A percentile compares a stretch with the other conserved stretches of the same genome.
Conservation (phyloP, 2,329 filamentous ascomycete genomes). For the Alternaria panax region DNA sequence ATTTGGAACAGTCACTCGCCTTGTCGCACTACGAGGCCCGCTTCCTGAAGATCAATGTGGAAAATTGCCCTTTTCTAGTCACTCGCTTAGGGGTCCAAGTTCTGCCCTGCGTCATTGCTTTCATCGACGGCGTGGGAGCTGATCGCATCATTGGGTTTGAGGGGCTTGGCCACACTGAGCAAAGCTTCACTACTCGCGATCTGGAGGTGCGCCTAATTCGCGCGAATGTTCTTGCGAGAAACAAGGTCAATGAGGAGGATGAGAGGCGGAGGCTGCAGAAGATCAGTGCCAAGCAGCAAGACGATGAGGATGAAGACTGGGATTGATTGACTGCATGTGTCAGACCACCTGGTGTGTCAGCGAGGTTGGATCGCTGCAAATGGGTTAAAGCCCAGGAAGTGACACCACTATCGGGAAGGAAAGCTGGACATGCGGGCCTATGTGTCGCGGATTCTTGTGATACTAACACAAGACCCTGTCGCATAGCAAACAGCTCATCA, state of each 20-base stretch:
- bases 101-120: constrained; percentile 65
- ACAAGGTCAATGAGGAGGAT: constrained; percentile 59
- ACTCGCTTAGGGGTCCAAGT: constrained; percentile 65
- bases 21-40: constrained; percentile 66
- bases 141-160: constrained; percentile 68
- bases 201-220: constrained; percentile 61
- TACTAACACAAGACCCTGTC: neutral
- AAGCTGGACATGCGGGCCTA: neutral
- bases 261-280: constrained; percentile 37
- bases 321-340: constrained; percentile 42
- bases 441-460: neutral
- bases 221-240: constrained; percentile 60
- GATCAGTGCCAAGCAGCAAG: constrained; percentile 42
- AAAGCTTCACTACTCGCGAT: constrained; percentile 63
- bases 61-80: constrained; percentile 66
- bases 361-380: neutral
- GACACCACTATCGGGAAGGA: neutral
- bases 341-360: neutral
- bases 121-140: constrained; percentile 62
- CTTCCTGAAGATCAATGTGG: constrained; percentile 65
- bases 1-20: constrained; percentile 53
- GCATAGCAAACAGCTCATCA: neutral
- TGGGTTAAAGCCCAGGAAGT: neutral
- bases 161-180: constrained; percentile 61
- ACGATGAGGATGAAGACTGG: constrained; percentile 62